Conservation (phyloP, 257 asterid species). For the Fraxinus anomala region DNA sequence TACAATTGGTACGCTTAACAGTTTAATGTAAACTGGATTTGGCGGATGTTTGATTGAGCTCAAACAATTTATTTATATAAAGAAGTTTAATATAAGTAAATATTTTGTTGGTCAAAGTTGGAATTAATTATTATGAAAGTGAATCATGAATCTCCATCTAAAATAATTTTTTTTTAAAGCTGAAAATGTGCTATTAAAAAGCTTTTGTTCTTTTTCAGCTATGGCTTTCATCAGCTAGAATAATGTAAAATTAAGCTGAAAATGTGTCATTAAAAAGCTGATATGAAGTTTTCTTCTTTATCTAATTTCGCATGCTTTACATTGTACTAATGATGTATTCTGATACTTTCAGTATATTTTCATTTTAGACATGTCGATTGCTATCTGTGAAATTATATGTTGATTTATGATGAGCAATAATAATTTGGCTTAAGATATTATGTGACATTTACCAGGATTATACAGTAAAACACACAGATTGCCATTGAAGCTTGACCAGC, state of each 20-base stretch:
- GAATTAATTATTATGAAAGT: not conserved
- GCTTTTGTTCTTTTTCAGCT: not conserved
- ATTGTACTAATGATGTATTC: not conserved
- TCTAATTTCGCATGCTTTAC: not conserved
- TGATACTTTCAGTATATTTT: not conserved
- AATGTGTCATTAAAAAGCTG: not conserved
- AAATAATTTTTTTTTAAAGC: not conserved
- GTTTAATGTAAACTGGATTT: slow-evolving; percentile 2
- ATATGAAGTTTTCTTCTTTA: not conserved
- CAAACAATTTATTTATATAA: slow-evolving; percentile 5
- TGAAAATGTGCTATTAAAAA: not conserved
- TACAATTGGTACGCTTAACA: slow-evolving; percentile 39
- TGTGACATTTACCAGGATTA: slow-evolving; percentile 51
- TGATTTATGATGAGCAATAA: slow-evolving; percentile 16
- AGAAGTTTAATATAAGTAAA: not conserved
- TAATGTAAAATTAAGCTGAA: not conserved
- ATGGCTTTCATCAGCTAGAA: not conserved
- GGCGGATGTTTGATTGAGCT: not conserved
- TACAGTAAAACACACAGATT: slow-evolving; percentile 45
- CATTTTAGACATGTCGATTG: not conserved
- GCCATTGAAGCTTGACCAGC: slow-evolving; percentile 50
- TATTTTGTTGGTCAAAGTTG: not conserved
- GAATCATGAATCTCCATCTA: not conserved
- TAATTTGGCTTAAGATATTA: slow-evolving; percentile 19
- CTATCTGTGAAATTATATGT: not conserved